Percentiles rank a stretch among this genome's conserved stretches.
These are phyloP conservation scores for Phytophthora aleatoria DNA, from an alignment of 352 stramenopile species.

Conservation along the genomic window DNA sequence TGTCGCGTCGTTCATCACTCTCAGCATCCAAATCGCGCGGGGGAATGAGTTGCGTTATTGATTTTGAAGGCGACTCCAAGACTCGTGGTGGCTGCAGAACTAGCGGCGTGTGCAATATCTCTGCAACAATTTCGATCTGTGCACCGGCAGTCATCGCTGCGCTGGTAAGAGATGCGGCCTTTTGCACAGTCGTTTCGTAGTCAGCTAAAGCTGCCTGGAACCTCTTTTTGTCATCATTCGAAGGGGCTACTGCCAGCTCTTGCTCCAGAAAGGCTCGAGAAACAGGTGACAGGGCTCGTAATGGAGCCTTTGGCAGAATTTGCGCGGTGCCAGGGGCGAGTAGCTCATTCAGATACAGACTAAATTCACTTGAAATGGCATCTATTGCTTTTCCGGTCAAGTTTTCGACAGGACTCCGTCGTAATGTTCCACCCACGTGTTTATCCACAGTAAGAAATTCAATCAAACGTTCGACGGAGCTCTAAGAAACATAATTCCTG, in stretches of 20 bases:
- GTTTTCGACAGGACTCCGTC: constrained; percentile 38
- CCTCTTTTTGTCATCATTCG: constrained; percentile 82
- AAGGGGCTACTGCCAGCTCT: constrained; percentile 47
- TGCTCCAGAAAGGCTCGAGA: constrained; percentile 61
- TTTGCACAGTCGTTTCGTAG: constrained; percentile 54
- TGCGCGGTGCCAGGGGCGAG: constrained; percentile 36
- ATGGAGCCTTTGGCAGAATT: constrained; percentile 8
- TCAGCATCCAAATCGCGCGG: constrained; percentile 54
- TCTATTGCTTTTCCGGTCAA: constrained; percentile 36
- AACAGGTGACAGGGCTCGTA: constrained; percentile 38
- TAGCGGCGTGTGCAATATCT: constrained; percentile 45
- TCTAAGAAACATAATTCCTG: constrained; percentile 25
- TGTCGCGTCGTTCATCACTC: constrained; percentile 46
- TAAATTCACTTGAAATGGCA: constrained; percentile 35
- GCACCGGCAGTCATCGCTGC: constrained; percentile 36
- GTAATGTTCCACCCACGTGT: constrained; percentile 34
- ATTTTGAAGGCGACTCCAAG: constrained; percentile 29
- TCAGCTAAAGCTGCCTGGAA: constrained; percentile 64
- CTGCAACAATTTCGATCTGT: constrained; percentile 29
- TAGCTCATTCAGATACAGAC: constrained; percentile 45
- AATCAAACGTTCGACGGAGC: constrained; percentile 35
- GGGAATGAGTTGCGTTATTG: constrained; percentile 59
- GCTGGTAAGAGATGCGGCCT: constrained; percentile 28
- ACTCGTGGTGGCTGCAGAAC: constrained; percentile 42
- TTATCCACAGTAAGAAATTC: constrained; percentile 65